These are phyloP conservation scores for Schoenoplectus triqueter DNA, from an alignment of 202 grass and related monocot genomes.

Conservation along the genomic window DNA sequence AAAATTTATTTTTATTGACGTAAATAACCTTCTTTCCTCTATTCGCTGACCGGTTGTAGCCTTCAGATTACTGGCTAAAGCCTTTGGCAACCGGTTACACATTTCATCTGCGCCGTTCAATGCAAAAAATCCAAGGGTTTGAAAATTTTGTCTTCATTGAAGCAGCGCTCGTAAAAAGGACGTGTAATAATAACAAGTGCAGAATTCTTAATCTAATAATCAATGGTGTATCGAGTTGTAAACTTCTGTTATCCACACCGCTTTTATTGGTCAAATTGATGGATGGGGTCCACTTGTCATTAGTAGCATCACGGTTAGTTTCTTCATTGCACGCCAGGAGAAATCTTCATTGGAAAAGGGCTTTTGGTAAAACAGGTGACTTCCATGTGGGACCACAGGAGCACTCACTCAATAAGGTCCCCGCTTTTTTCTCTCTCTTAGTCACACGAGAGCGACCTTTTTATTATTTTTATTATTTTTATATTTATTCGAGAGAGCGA, in stretches of 20 bases:
- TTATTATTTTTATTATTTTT: neutral
- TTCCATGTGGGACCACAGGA: neutral
- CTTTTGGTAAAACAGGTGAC: neutral
- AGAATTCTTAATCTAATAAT: neutral
- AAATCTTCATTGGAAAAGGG: neutral
- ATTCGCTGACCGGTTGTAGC: too few relatives aligned
- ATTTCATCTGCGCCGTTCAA: too few relatives aligned
- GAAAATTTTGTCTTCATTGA: too few relatives aligned
- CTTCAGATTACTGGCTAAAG: too few relatives aligned
- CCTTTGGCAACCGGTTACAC: too few relatives aligned
- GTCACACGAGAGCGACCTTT: neutral
- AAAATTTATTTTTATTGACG: too few relatives aligned
- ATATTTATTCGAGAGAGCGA: neutral
- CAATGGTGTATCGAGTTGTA: neutral
- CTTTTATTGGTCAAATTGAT: neutral
- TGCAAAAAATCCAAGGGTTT: too few relatives aligned
- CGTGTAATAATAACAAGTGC: neutral
- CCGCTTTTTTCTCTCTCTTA: conserved; percentile 36
- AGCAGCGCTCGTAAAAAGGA: neutral
- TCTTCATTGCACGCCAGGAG: neutral
- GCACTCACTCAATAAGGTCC: conserved; percentile 12
- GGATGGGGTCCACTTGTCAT: neutral
- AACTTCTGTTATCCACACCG: neutral
- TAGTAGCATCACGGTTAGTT: neutral
- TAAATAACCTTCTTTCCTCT: too few relatives aligned